Conservation (phyloP, 352 stramenopile species). For the Pythium oligandrum region DNA sequence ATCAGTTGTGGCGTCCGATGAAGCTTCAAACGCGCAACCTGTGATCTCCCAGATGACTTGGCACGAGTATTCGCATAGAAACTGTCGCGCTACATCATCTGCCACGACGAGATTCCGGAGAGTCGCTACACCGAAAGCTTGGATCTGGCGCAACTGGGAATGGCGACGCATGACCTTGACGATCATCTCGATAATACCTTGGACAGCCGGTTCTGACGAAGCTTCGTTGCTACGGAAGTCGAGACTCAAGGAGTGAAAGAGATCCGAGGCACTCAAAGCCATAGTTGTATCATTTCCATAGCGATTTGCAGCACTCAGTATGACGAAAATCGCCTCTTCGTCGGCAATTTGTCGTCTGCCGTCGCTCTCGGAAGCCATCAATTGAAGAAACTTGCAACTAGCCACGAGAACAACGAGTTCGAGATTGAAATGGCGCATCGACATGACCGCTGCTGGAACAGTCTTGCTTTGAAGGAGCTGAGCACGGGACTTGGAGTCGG, state of each 20-base stretch:
- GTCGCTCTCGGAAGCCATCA: slow-evolving; percentile 57
- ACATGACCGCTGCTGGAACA: slow-evolving; percentile 23
- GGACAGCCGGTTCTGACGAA: slow-evolving; percentile 4
- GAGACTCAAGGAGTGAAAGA: slow-evolving; percentile 50
- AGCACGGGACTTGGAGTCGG: slow-evolving; percentile 31
- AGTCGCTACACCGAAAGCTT: slow-evolving; percentile 47
- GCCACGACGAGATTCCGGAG: slow-evolving; percentile 33
- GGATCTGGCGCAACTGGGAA: slow-evolving; percentile 28
- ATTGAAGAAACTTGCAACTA: slow-evolving; percentile 64
- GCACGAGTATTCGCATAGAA: slow-evolving; percentile 8
- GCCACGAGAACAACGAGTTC: slow-evolving; percentile 36
- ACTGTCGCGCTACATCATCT: slow-evolving; percentile 22
- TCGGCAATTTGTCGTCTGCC: slow-evolving; percentile 41
- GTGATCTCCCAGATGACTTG: slow-evolving; percentile 30
- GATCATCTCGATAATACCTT: slow-evolving; percentile 20
- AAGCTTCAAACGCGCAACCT: slow-evolving; percentile 18
- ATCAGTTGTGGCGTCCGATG: slow-evolving; percentile 22
- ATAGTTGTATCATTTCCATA: slow-evolving; percentile 38
- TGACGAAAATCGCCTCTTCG: slow-evolving; percentile 21
- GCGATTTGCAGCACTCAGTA: slow-evolving; percentile 27
- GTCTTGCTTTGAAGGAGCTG: slow-evolving; percentile 24
- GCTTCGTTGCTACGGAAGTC: slow-evolving; percentile 17
- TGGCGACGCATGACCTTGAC: slow-evolving; percentile 34
- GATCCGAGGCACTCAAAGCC: slow-evolving; percentile 34
- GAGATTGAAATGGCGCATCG: slow-evolving; percentile 27